Base-by-base conservation (phyloP, 73 alveolate genomes). In the Paramecium pentaurelia region DNA sequence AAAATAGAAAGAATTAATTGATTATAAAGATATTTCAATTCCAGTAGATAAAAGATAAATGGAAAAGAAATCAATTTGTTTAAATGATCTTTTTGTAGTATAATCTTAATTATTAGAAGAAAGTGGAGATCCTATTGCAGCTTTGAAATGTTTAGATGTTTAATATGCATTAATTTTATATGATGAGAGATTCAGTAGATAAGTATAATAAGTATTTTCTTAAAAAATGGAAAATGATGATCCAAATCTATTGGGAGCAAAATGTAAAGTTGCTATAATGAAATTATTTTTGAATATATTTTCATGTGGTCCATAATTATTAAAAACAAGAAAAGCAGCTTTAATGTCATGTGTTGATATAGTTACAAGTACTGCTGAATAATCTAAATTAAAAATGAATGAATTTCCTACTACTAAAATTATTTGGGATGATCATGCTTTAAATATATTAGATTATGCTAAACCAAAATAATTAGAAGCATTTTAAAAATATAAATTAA, bases 101-200 rank as follows among this genome's bases (percentile, higher is more conserved):
- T 12, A 80, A 49, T 80, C 91, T n/a, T 47, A 42, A 80, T 6
- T 80, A 11, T 49, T 80, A 22, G 91, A 80, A 49, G 91, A 80
- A 22, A 45, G 77, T 42, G 91, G 91, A 42, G 91, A 80, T 80
- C 91, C 91, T 4, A 47, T 80, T 7, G 73, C 91, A 8, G 91
- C 91, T 6, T 47, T 80, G 3, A 80, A 80, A 80, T 80, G 91
- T 25, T 80, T 80, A 47, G 91, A 80, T 80, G 91, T 80, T 2
- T 11, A 80, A 45, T 80, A 80, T 80, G 91, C 91, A 16, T 25
- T 80, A 20, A 40, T 80, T 8, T 27, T 80, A 2, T 80, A 80
- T 45, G 91, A 80, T 47, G 73, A 80, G 7, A 80, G 58, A 47
- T 80, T 20, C 7, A 27, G 36, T 44, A 45, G 58, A 27, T 47